A percentile compares a stretch with the other conserved stretches of the same genome.
phyloP scores from a whole-genome alignment of 768 basidiomycete species.

The Mycena vulgaris region DNA sequence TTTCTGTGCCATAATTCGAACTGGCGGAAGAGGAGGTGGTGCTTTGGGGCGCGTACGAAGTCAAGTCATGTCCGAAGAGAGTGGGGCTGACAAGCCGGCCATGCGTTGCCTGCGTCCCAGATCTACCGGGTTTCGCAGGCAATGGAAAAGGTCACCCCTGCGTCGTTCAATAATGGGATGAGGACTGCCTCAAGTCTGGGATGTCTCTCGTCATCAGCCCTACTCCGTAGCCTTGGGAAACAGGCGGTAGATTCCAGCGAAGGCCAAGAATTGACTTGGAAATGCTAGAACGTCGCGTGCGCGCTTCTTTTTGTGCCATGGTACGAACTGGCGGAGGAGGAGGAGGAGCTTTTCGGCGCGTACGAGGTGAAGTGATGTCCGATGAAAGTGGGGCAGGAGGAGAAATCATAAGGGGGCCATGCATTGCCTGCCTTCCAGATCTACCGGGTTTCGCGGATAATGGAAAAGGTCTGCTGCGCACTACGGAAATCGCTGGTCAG shows the following conservation, averaged over 20 bases:
- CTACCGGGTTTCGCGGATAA: conserved; percentile 12
- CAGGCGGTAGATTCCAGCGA: conserved; percentile 23
- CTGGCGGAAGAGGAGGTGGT: not conserved
- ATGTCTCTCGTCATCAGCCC: conserved; percentile 24
- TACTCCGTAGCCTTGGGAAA: conserved; percentile 31
- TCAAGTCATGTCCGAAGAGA: not conserved
- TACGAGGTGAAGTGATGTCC: not conserved
- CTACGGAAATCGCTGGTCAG: not conserved
- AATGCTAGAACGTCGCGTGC: conserved; percentile 14
- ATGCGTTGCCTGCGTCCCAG: not conserved
- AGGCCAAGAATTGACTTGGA: conserved; percentile 17
- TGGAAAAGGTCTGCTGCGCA: conserved; percentile 25
- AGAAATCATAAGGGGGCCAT: not conserved
- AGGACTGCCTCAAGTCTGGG: not conserved
- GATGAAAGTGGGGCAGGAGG: not conserved
- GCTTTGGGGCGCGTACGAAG: not conserved
- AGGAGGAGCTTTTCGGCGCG: not conserved
- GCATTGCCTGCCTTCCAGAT: not conserved
- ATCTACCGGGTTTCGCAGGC: conserved; percentile 7
- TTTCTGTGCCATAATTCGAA: not conserved
- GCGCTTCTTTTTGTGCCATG: not conserved
- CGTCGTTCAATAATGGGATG: too few relatives aligned
- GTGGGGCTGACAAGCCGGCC: not conserved
- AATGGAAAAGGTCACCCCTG: conserved; percentile 28
- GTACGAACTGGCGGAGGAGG: not conserved